phyloP scores from a whole-genome alignment of 257 asterid genomes.

The Penstemon eatonii region DNA sequence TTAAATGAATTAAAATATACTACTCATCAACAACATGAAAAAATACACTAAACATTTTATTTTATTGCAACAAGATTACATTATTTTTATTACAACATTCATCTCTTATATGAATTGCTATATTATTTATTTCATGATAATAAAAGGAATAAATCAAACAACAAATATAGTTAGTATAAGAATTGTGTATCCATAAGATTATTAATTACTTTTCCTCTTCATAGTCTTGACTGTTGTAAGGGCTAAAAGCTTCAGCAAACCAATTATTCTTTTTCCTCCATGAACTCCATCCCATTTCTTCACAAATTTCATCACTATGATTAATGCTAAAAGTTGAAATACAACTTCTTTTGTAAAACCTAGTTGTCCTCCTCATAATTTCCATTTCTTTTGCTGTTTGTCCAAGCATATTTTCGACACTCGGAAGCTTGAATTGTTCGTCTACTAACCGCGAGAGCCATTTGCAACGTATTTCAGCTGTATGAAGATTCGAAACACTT shows the following conservation, averaged over 20 bases:
- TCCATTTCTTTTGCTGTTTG: constrained; percentile 69
- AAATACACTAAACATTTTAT: constrained; percentile 8
- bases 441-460: constrained; percentile 73
- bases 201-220: constrained; percentile 33
- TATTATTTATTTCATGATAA: constrained; percentile 14
- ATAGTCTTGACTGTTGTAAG: constrained; percentile 84
- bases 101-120: constrained; percentile 16
- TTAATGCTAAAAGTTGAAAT: constrained; percentile 89
- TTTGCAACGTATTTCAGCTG: constrained; percentile 86
- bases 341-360: constrained; percentile 85
- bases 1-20: too few species aligned
- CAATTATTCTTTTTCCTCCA: constrained; percentile 79
- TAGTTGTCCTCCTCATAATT: constrained; percentile 69
- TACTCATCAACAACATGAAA: background rate
- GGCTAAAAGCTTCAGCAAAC: constrained; percentile 83
- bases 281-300: constrained; percentile 89
- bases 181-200: background rate
- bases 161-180: constrained; percentile 21
- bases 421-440: constrained; percentile 62
- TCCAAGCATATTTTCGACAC: constrained; percentile 57
- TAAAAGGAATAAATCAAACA: constrained; percentile 25
- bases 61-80: constrained; percentile 27
- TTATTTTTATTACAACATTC: constrained; percentile 1
- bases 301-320: constrained; percentile 80
- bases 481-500: constrained; percentile 87